Base-by-base conservation (phyloP, 345 rosid genomes). In the Abelmoschus esculentus region DNA sequence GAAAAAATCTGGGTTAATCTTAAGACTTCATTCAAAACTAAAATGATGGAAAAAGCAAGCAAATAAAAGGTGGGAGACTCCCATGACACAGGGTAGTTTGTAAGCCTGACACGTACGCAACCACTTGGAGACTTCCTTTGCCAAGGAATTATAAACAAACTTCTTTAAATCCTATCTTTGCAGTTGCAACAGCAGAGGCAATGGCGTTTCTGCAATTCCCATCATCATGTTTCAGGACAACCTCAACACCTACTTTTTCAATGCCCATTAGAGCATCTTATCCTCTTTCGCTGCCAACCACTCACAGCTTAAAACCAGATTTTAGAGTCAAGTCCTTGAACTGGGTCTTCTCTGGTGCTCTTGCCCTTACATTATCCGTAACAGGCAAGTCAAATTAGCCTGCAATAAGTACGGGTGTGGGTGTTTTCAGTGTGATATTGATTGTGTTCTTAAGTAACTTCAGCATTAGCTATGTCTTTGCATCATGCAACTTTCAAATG, bases 321-420 rank as follows among this genome's bases (percentile, higher is more conserved):
- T 69, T 84, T 59, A 75, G 81, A n/a, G 79, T 86, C 47, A 89
- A 85, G 68, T 81, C 90, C 72, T 72, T 86, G 69, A 86, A 80
- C 47, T 80, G 83, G 34, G 66, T 80, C 34, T 82, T 87, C 74
- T 85, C 87, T 11, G 96, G 96, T 18, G 85, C 91, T 70, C 87
- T 93, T 55, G 73, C 97, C 1, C 77, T 90, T 47, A 71, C 84
- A 69, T 69, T 90, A 32, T 81, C 90, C 49, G 81, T 89, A 36
- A 70, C 74, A 52, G 90, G 97, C 82, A 65, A 74, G 80, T 69
- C 54, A 31, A 28, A 28, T 47, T 28, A 47, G 14, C 70, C 57
- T 66, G 19, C 14, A 49, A 29, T 65, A 53, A 29, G 28, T 66
- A 26, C 22, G 5, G 57, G 4, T 9, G 28, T 29, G 58, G 18